Conservation (phyloP, 306 rosid species). For the Quercus gilva region DNA sequence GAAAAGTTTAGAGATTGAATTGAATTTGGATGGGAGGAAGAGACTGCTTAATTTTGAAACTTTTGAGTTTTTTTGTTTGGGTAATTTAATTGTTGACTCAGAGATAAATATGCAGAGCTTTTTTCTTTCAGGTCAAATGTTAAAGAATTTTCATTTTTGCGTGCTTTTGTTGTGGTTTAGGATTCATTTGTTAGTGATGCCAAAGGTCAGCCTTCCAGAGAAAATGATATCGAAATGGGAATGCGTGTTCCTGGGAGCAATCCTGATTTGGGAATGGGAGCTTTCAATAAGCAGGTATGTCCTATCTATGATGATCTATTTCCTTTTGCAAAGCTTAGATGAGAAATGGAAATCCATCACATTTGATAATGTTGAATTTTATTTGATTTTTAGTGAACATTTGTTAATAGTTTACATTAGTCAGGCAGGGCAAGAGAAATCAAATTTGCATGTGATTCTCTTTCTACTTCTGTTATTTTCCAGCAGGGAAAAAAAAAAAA, state of each 20-base stretch:
- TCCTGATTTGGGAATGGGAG: slow-evolving; percentile 65
- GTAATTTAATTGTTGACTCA: slow-evolving; percentile 11
- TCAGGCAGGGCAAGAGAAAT: neutral
- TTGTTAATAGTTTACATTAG: neutral
- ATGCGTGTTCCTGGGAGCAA: slow-evolving; percentile 42
- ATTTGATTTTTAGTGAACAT: neutral
- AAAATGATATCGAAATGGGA: slow-evolving; percentile 86
- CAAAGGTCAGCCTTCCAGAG: slow-evolving; percentile 63
- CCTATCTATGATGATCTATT: slow-evolving; percentile 2
- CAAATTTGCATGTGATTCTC: neutral
- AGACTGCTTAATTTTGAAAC: neutral
- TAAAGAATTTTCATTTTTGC: slow-evolving; percentile 7
- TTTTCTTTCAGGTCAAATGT: slow-evolving; percentile 15
- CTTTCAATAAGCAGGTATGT: slow-evolving; percentile 83
- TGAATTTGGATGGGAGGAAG: neutral
- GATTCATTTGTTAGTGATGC: slow-evolving; percentile 73
- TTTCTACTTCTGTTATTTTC: neutral
- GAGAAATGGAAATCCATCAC: neutral
- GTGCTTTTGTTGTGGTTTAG: slow-evolving; percentile 35
- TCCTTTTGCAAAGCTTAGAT: slow-evolving; percentile 8
- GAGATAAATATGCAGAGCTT: neutral
- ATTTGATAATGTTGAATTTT: neutral
- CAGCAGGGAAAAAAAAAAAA: neutral
- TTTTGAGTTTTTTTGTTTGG: neutral
- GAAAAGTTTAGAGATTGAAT: neutral